Base-by-base conservation (phyloP, 1,139 yeast genomes). In the Suhomyces bribrorum region DNA sequence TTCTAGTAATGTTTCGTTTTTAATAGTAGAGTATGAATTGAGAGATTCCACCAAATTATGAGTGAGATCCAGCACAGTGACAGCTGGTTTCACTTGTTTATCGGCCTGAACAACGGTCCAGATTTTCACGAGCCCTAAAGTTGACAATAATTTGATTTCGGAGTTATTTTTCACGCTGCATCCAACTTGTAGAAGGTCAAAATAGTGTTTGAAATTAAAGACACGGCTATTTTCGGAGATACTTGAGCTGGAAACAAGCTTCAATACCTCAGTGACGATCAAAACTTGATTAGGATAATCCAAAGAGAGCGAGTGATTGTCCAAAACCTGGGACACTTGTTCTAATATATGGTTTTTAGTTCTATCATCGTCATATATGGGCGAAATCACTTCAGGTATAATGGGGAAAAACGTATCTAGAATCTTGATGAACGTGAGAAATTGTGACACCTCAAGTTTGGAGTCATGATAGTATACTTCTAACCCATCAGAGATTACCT, bases 21-120 rank as follows among this genome's bases (percentile, higher is more conserved):
- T 5, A 2, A 26, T 31, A 4, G 29, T 13, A 4, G 23, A 11
- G 15, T 34, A 23, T 4, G 16, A n/a, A 17, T 41, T 43, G 5
- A 47, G 7, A 17, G 22, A 36, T 3, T 27, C 31, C 26, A 44
- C 17, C 20, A 44, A 32, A 9, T 31, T 37, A 9, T 38, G 29
- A n/a, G 39, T 22, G 20, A 47, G 39, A 5, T 36, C 40, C 2
- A 26, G 24, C 7, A 38, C 8, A 5, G 36, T 14, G 14, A 15
- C 16, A n/a, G 20, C 15, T 4, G 26, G 32, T 9, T 20, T 27
- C n/a, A 15, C 34, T 7, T 64, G 49, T 9, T 58, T 49, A 32
- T 64, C 63, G 27, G 55, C 46, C 26, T 56, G 52, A 2, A 73
- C 53, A 38, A 62, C 57, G 43, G 62, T 68, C 79, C 79, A 75